Evolutionary conservation across 2,329 filamentous ascomycete species (phyloP), one percentile per base, ranked within the genome.

Genomic region (Coniochaeta ligniaria): DNA sequence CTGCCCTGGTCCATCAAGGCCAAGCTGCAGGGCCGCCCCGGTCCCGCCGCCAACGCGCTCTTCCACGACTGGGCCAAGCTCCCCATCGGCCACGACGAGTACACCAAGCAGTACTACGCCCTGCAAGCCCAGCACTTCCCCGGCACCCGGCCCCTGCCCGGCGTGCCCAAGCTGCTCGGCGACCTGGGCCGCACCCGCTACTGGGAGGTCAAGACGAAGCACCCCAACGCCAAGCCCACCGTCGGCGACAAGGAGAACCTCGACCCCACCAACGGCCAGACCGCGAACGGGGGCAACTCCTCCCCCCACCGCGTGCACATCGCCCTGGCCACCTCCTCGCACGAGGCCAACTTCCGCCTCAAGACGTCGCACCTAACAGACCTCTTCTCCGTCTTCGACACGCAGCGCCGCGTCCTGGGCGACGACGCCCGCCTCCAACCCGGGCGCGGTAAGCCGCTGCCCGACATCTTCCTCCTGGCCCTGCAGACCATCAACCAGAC

Each of bases 1-100:
- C 80, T 98, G n/a, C 94, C 95, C 0, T 98, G 95, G 95, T 86
- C 85, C 63, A 86, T 99, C 77, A 98, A 98, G 80, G 93, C 95
- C 11, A 89, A 92, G 74, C 79, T 98, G 12, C 83, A 86, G 68
- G 83, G 83, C 61, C 82, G 83, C 2, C 83, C 83, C 2, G 81
- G 80, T 16, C 77, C 80, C 22, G 75, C 74, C 8, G 80, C 83
- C 62, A 83, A 78, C 71, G 74, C 74, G 65, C 77, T 86, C 67
- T 84, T 86, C 71, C 83, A 88, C 70, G 80, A 88, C 58, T 98
- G 94, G 93, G 92, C 94, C 1, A 76, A 94, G 68, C 85, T 98
- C 22, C 92, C 93, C 65, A 90, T 97, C 66, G 73, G 85, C 0
- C 73, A 79, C 2, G 86, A 89, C 11, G 82, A 95, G 69, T 96